Conservation (phyloP, 192 early-diverging fungal species). For the Coemansia sp. region DNA sequence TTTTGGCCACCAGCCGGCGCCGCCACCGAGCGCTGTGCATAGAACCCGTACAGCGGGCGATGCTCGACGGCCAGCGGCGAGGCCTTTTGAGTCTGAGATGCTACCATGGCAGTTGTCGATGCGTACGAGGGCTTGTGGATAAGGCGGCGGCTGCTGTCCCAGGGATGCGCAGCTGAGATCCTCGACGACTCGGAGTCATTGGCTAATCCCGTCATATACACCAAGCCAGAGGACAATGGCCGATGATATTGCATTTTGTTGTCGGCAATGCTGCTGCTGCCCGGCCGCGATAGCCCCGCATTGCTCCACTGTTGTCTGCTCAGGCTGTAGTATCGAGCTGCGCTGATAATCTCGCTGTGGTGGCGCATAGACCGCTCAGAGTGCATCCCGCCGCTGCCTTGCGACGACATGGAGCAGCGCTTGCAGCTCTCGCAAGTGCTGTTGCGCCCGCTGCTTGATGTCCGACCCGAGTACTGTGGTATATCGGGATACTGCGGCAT, state of each 20-base stretch:
- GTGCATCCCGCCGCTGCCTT: constrained; percentile 4
- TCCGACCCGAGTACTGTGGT: neutral
- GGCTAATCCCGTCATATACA: constrained; percentile 4
- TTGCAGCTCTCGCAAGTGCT: constrained; percentile 5
- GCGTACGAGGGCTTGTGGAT: constrained; percentile 14
- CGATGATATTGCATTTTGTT: neutral
- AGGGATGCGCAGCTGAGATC: constrained; percentile 11
- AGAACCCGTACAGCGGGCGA: constrained; percentile 20
- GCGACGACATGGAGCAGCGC: constrained; percentile 5
- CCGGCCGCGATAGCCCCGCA: constrained; percentile 7
- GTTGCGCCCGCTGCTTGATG: constrained; percentile 15
- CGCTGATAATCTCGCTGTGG: constrained; percentile 9
- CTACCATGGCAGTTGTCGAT: constrained; percentile 3
- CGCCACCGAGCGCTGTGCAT: constrained; percentile 13
- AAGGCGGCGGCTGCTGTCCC: constrained; percentile 20
- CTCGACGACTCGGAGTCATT: constrained; percentile 13
- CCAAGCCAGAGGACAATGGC: constrained; percentile 1
- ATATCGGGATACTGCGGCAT: neutral
- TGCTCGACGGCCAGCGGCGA: neutral
- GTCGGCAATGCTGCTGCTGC: neutral
- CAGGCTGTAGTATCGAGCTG: constrained; percentile 4
- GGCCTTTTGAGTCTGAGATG: neutral
- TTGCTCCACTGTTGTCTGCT: constrained; percentile 3
- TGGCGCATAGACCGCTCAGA: constrained; percentile 9
- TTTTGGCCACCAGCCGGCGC: neutral